Evolutionary conservation across 2,329 filamentous ascomycete genomes (phyloP).

Genomic region (Exophiala spinifera): DNA sequence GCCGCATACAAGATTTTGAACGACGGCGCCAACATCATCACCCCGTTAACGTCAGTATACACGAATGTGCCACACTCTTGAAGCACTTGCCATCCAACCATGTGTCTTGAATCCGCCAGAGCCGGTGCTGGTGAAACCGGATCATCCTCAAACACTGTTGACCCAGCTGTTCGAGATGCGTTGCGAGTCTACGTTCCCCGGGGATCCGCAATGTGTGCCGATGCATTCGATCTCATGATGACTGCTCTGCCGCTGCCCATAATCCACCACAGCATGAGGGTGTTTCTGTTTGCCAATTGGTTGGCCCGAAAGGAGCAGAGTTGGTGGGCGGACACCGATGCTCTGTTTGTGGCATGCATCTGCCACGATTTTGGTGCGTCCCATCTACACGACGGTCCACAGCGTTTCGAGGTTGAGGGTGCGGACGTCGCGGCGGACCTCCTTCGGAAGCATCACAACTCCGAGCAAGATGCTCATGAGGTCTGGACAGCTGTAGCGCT

Average conservation of each 20-base stretch:
- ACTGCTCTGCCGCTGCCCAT: constrained; percentile 27
- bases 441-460: constrained; percentile 26
- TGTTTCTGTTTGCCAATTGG: constrained; percentile 29
- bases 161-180: not conserved
- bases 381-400: constrained; percentile 32
- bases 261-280: constrained; percentile 32
- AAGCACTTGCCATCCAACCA: constrained; percentile 38
- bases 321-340: constrained; percentile 19
- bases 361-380: constrained; percentile 38
- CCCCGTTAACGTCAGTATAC: constrained; percentile 1
- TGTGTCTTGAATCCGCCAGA: constrained; percentile 73
- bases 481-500: constrained; percentile 47
- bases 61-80: not conserved
- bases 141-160: constrained; percentile 8
- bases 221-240: constrained; percentile 23
- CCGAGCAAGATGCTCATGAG: constrained; percentile 34
- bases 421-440: constrained; percentile 41
- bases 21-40: not conserved
- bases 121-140: constrained; percentile 18
- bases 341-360: constrained; percentile 34
- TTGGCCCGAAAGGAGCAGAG: constrained; percentile 23
- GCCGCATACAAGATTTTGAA: not conserved
- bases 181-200: constrained; percentile 13
- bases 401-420: constrained; percentile 47
- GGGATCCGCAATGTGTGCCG: constrained; percentile 7